These are phyloP conservation scores for Protoeuglena noctilucae DNA, from an alignment of 139 green algal genomes.

Conservation along the genomic window DNA sequence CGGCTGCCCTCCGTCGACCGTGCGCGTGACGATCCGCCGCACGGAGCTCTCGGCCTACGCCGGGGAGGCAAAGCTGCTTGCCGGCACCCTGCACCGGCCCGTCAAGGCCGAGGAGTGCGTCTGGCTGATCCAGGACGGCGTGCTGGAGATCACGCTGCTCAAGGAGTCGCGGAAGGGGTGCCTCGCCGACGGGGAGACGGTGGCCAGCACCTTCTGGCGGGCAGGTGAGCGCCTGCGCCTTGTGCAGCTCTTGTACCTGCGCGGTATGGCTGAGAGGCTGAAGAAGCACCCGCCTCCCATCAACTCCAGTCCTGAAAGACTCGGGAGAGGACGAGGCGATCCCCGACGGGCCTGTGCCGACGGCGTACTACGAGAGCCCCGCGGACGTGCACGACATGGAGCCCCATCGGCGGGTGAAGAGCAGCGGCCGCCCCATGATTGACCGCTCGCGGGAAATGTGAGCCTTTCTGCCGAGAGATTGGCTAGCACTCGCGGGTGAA, in stretches of 20 bases:
- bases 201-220: not conserved
- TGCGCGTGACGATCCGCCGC: not conserved
- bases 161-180: conserved; percentile 13
- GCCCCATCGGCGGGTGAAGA: too few relatives aligned
- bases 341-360: too few relatives aligned
- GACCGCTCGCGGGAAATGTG: too few relatives aligned
- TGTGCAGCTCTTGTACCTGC: too few relatives aligned
- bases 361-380: not conserved
- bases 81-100: conserved; percentile 5
- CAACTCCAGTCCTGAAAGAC: too few relatives aligned
- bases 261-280: too few relatives aligned
- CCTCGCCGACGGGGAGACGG: conserved; percentile 3
- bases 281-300: too few relatives aligned
- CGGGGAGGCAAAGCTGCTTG: conserved; percentile 4
- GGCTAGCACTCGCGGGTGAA: too few relatives aligned
- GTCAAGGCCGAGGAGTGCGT: conserved; percentile 14
- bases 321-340: not conserved
- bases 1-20: too few relatives aligned
- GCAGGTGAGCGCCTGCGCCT: not conserved
- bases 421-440: too few relatives aligned
- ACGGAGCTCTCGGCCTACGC: not conserved
- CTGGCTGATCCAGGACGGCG: conserved; percentile 13
- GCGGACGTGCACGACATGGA: too few relatives aligned
- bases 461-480: too few relatives aligned
- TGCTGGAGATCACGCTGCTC: conserved; percentile 16